Evolutionary conservation across 352 stramenopile species (phyloP), one percentile per base, ranked within the genome.

Genomic region (Globisporangium cylindrosporum): DNA sequence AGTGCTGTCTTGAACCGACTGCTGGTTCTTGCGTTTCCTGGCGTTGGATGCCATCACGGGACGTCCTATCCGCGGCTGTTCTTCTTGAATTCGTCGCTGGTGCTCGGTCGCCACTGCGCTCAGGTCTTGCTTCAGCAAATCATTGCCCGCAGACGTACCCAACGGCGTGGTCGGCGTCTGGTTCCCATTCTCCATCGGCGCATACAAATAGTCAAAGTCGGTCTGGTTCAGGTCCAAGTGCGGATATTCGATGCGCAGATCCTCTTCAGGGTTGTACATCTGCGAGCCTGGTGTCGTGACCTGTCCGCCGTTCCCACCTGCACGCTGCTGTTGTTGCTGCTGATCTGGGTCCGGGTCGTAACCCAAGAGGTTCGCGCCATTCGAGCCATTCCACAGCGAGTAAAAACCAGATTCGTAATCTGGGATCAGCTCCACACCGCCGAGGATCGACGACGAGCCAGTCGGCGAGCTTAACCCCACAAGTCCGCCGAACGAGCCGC

Each of bases 181-280:
- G 7, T 74, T 73, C 43, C 75, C 67, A 1, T 77, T 71, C 36
- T 89, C 82, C 61, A 92, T 88, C 8, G 83, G 64, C 9, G 79
- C 82, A 64, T 83, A 89, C 29, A 93, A 67, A 69, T 91, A 92
- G 59, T 93, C 84, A 61, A 93, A 71, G 57, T 93, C 86, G 27
- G 73, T 73, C 51, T 92, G 84, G 71, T 89, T 90, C 66, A 93
- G 79, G 59, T 92, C 84, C 0, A 78, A 63, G 41, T 86, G 78
- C 18, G 80, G 71, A 62, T 92, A 93, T 6, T 88, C 84, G 74
- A 92, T 87, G 70, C 90, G 90, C 12, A 91, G 59, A 64, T 93
- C 85, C 34, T 91, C 85, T 38, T 91, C 82, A 14, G 71, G 70
- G 49, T 77, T 55, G 66, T 82, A 82, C 15, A 82, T 60, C 5